Evolutionary conservation across 2,329 filamentous ascomycete species (phyloP).

Genomic region (Cercospora sojina): DNA sequence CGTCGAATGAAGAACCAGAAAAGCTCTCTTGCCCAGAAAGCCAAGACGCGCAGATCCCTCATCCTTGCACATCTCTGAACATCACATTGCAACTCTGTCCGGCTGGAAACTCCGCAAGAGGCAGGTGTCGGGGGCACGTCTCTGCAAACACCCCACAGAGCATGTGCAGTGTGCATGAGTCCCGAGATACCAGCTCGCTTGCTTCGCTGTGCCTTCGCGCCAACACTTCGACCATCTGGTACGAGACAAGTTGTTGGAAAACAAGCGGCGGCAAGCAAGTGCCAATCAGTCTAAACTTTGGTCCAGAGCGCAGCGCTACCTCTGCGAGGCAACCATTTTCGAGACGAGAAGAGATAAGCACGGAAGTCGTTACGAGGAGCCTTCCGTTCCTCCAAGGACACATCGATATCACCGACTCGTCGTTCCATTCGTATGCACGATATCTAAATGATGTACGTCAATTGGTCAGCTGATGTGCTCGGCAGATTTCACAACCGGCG

Average conservation of each 20-base stretch:
- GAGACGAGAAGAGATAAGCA: background rate
- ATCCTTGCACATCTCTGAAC: constrained; percentile 15
- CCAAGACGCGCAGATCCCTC: background rate
- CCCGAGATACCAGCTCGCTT: background rate
- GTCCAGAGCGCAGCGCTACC: background rate
- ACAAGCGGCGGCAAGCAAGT: background rate
- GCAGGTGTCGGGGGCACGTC: constrained; percentile 13
- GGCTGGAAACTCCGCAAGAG: constrained; percentile 11
- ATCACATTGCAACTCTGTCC: constrained; percentile 15
- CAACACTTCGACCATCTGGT: constrained; percentile 1
- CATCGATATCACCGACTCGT: no score
- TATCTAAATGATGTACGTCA: no score
- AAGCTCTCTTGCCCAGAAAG: background rate
- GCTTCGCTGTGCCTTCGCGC: background rate
- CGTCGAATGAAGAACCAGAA: constrained; percentile 8
- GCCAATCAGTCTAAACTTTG: background rate
- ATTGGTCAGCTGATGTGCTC: no score
- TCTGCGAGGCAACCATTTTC: background rate
- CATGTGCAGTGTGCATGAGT: background rate
- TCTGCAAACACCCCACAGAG: background rate
- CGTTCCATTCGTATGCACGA: no score
- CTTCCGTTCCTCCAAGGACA: no score
- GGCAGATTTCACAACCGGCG: no score
- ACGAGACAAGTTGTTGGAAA: background rate
- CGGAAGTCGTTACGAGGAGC: background rate